phyloP scores from a whole-genome alignment of 169 alveolate species.

The Neospora caninum region DNA sequence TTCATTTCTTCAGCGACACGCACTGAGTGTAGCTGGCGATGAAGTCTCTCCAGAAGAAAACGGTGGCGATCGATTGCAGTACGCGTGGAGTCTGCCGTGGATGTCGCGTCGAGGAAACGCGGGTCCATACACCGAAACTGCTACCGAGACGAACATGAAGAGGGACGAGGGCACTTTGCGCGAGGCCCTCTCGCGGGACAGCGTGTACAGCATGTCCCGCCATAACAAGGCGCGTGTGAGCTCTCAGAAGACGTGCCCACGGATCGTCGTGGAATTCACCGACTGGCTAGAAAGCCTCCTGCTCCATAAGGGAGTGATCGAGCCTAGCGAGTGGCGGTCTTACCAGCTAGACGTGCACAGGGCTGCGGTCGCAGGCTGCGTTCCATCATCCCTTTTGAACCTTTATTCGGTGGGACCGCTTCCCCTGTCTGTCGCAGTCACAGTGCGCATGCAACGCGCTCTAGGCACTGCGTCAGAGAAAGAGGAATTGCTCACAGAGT shows the following conservation, averaged over 20 bases:
- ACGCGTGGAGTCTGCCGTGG: background rate
- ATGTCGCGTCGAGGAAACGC: background rate
- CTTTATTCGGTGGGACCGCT: background rate
- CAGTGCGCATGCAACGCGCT: background rate
- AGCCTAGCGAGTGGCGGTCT: background rate
- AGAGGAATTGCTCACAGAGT: background rate
- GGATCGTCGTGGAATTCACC: background rate
- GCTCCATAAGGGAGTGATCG: background rate
- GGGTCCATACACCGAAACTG: too few relatives aligned
- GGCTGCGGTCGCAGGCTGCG: background rate
- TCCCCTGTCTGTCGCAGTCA: background rate
- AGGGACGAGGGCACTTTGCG: too few relatives aligned
- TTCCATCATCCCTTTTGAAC: background rate
- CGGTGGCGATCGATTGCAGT: background rate
- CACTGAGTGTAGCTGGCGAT: too few relatives aligned
- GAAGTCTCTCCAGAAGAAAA: too few relatives aligned
- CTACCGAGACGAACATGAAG: too few relatives aligned
- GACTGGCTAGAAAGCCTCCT: conserved; percentile 22
- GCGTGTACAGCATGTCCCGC: too few relatives aligned
- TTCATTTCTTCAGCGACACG: background rate
- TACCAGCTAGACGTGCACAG: background rate
- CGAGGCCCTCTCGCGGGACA: too few relatives aligned
- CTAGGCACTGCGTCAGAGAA: background rate
- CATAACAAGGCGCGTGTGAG: too few relatives aligned
- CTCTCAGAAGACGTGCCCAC: background rate